A percentile compares a stretch with the other conserved stretches of the same genome.
These are phyloP conservation scores for Posidonia oceanica DNA, from an alignment of 116 monocot species.

Conservation along the genomic window DNA sequence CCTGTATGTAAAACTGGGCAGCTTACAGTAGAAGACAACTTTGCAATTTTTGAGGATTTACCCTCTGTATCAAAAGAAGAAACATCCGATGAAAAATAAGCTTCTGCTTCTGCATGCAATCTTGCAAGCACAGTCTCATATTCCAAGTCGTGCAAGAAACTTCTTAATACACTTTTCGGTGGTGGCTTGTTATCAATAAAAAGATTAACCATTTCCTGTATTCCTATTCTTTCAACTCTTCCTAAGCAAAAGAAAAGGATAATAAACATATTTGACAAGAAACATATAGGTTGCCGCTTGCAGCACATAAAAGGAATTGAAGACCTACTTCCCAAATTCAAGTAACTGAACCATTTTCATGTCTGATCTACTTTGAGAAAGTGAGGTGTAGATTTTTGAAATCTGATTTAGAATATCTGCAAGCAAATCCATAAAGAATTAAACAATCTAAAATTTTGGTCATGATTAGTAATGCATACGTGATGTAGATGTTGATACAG, in stretches of 20 bases:
- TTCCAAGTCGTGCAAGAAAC: slow-evolving; percentile 36
- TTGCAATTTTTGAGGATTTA: background rate
- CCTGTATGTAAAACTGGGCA: background rate
- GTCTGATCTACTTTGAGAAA: slow-evolving; percentile 64
- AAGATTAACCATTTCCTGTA: no score
- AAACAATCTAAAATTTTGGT: background rate
- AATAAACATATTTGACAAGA: no score
- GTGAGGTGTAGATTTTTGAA: slow-evolving; percentile 64
- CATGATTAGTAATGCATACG: background rate
- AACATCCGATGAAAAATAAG: slow-evolving; percentile 15
- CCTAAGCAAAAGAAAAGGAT: no score
- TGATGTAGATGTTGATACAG: slow-evolving; percentile 7
- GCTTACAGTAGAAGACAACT: background rate
- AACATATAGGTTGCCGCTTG: no score
- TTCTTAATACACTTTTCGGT: no score
- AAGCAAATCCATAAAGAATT: slow-evolving; percentile 1
- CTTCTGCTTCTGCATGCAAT: slow-evolving; percentile 18
- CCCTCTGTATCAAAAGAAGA: no score
- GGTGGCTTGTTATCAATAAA: no score
- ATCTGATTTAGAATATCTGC: slow-evolving; percentile 86
- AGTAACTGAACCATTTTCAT: slow-evolving; percentile 95
- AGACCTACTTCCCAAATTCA: slow-evolving; percentile 97
- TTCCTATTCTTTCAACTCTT: no score
- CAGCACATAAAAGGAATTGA: no score
- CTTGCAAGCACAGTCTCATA: slow-evolving; percentile 34